Percentiles rank a stretch among this genome's conserved stretches.
Conservation (phyloP, 164 flowering plant genomes). For the Kalanchoe fedtschenkoi region DNA sequence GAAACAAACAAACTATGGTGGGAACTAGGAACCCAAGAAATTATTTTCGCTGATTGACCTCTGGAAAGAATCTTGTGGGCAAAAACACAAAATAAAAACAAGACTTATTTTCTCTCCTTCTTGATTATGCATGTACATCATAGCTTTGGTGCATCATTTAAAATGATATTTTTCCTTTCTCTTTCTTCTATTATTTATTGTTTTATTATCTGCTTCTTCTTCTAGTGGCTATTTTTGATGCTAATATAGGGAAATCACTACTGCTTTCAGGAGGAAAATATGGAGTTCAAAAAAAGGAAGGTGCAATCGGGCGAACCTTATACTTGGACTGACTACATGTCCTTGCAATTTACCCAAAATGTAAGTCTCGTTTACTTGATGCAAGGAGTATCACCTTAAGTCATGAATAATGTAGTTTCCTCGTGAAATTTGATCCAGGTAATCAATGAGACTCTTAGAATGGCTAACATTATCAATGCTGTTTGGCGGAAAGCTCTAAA, state of each 20-base stretch:
- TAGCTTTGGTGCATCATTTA: too few relatives aligned
- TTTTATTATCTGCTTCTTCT: neutral
- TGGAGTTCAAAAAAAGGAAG: conserved; percentile 65
- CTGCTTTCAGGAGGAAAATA: conserved; percentile 65
- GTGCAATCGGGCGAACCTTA: conserved; percentile 24
- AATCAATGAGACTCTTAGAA: conserved; percentile 77
- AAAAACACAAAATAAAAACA: too few relatives aligned
- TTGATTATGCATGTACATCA: too few relatives aligned
- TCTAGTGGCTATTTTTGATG: neutral
- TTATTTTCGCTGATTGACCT: too few relatives aligned
- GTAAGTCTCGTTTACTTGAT: conserved; percentile 29
- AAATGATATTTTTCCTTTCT: too few relatives aligned
- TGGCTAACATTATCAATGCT: conserved; percentile 79
- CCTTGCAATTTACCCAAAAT: conserved; percentile 84
- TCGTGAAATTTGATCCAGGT: conserved; percentile 42
- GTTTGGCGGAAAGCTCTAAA: conserved; percentile 82
- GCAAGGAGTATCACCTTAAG: neutral
- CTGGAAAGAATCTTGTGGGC: too few relatives aligned
- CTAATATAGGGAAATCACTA: neutral
- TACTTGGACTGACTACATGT: conserved; percentile 79
- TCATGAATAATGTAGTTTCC: conserved; percentile 1
- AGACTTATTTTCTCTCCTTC: neutral
- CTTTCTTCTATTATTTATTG: too few relatives aligned
- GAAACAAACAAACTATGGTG: too few relatives aligned
- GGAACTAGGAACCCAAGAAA: too few relatives aligned